Evolutionary conservation across 164 flowering plant genomes (phyloP).

Genomic region (Berberis vulgaris): DNA sequence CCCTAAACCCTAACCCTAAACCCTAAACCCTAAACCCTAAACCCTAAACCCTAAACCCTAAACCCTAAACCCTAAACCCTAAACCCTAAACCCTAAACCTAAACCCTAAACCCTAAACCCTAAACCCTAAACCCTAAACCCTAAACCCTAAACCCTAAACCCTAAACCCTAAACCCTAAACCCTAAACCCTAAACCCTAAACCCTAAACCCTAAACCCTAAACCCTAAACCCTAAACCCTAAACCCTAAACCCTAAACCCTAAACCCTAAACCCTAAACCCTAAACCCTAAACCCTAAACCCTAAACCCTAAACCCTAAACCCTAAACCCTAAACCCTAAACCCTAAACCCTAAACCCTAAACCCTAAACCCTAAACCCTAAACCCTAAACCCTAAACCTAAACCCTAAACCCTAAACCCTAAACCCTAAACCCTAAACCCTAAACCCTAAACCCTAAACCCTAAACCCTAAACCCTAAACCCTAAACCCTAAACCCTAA

Average conservation of each 20-base stretch:
- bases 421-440: constrained; percentile 7
- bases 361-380: constrained; percentile 12
- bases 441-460: constrained; percentile 7
- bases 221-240: too few relatives aligned
- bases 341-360: constrained; percentile 8
- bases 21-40: too few relatives aligned
- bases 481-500: constrained; percentile 11
- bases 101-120: too few relatives aligned
- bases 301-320: constrained; percentile 14
- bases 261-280: constrained; percentile 17
- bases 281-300: constrained; percentile 16
- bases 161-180: too few relatives aligned
- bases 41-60: too few relatives aligned
- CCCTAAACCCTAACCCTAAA: too few relatives aligned
- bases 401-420: constrained; percentile 5
- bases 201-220: too few relatives aligned
- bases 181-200: too few relatives aligned
- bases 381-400: constrained; percentile 9
- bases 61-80: too few relatives aligned
- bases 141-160: too few relatives aligned
- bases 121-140: too few relatives aligned
- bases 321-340: constrained; percentile 14
- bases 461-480: constrained; percentile 14
- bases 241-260: constrained; percentile 19
- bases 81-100: too few relatives aligned